These are phyloP conservation scores for Coemansia sp. DNA, from an alignment of 192 early-diverging fungal genomes.

Conservation along the genomic window DNA sequence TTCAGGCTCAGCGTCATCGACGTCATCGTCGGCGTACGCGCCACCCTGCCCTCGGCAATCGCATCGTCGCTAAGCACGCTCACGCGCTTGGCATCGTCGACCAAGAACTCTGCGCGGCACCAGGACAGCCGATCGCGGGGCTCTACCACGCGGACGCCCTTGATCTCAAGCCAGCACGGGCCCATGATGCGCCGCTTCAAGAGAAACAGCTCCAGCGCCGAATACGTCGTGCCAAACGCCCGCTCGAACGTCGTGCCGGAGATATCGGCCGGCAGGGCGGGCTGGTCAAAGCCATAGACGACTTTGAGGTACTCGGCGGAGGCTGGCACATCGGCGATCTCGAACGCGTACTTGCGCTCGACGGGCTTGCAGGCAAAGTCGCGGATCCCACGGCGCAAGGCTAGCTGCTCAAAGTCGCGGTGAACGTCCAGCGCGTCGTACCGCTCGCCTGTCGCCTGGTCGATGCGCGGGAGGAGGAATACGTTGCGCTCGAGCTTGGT, in stretches of 20 bases:
- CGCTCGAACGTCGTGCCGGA: conserved; percentile 77
- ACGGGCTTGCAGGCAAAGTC: conserved; percentile 66
- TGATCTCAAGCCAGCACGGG: conserved; percentile 88
- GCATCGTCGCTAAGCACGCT: conserved; percentile 61
- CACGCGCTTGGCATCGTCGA: conserved; percentile 74
- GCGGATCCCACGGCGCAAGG: conserved; percentile 60
- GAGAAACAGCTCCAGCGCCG: conserved; percentile 90
- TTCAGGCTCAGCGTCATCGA: conserved; percentile 87
- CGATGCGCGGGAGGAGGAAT: conserved; percentile 84
- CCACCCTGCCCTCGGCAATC: conserved; percentile 38
- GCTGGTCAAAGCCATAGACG: conserved; percentile 72
- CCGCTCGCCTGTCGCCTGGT: conserved; percentile 53
- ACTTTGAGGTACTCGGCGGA: conserved; percentile 88
- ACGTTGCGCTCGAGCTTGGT: conserved; percentile 83
- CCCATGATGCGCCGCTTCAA: conserved; percentile 96
- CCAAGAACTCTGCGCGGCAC: conserved; percentile 78
- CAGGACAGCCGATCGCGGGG: conserved; percentile 70
- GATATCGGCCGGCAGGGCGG: conserved; percentile 55
- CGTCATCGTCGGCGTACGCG: conserved; percentile 73
- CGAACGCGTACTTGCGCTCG: conserved; percentile 90
- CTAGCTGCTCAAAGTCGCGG: conserved; percentile 71
- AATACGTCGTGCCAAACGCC: conserved; percentile 86
- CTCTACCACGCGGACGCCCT: conserved; percentile 51
- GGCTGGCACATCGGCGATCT: conserved; percentile 75
- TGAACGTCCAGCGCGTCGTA: conserved; percentile 62